Evolutionary conservation across 2,329 filamentous ascomycete species (phyloP).

Genomic region (Dactylellina haptotyla): DNA sequence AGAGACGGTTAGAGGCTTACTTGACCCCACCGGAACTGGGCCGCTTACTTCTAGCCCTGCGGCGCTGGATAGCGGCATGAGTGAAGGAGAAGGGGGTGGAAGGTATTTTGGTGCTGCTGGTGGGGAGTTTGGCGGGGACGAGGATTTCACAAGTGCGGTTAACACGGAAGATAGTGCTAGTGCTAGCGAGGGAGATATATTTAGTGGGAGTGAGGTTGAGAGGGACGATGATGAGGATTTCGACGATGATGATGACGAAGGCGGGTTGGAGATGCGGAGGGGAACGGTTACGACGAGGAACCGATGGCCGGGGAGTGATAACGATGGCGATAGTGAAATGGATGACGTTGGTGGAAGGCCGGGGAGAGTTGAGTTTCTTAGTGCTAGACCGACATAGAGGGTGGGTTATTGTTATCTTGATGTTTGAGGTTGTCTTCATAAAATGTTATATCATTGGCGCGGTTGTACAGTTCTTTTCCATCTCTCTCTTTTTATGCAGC

Average conservation of each 20-base stretch:
- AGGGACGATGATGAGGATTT: constrained; percentile 10
- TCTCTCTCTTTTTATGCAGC: neutral
- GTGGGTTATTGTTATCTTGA: neutral
- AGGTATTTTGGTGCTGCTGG: constrained; percentile 46
- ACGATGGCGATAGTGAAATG: constrained; percentile 12
- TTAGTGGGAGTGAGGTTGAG: constrained; percentile 42
- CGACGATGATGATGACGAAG: constrained; percentile 22
- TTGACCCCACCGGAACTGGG: neutral
- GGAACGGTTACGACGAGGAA: constrained; percentile 2
- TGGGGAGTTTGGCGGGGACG: constrained; percentile 42
- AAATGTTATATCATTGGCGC: constrained; percentile 1
- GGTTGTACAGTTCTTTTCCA: neutral
- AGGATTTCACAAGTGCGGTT: constrained; percentile 42
- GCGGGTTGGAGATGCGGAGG: constrained; percentile 39
- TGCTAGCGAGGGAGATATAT: constrained; percentile 40
- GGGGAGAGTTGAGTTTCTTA: constrained; percentile 42
- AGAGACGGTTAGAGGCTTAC: constrained; percentile 27
- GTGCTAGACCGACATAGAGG: constrained; percentile 23
- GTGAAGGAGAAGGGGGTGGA: constrained; percentile 19
- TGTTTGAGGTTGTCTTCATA: neutral
- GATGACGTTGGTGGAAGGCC: constrained; percentile 28
- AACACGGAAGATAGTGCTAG: constrained; percentile 48
- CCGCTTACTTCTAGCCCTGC: constrained; percentile 24
- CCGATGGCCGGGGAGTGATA: neutral
- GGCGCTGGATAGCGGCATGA: constrained; percentile 23